Base-by-base conservation (phyloP, 345 rosid species). In the Ceriops zippeliana region DNA sequence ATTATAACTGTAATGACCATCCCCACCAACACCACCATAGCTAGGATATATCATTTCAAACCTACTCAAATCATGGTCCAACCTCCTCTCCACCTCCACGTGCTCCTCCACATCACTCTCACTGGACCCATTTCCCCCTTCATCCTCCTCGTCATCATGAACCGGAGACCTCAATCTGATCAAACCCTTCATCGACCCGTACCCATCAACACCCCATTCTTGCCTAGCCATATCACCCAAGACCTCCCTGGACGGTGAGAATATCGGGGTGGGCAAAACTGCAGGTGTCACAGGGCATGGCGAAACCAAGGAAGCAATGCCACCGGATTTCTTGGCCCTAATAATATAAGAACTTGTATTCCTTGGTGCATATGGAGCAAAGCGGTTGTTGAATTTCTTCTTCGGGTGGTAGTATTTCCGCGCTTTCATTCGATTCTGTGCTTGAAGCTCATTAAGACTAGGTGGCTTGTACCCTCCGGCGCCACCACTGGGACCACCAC, bases 171-270 rank as follows among this genome's bases (percentile, higher is more conserved):
- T 70, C 9, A 95, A 78, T 83, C 98, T 79, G 63, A 95, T 95
- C 79, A 95, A 57, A 11, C 99, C 99, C 70, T 95, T 95, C 99
- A 95, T 95, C 6, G 98, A 90, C 16, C 99, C 99, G 66, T 95
- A 95, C 20, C 99, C 99, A 79, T 95, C 97, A 68, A 95, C 99
- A 0, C 99, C 96, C 96, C 98, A 95, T 64, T 95, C 97, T 77
- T 95, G 98, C 80, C 90, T 95, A 0, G 96, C 99, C 96, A 85
- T 90, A 69, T 91, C 99, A 28, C 93, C 99, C 68, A 95, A 75
- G 0, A 91, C 90, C 85, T 95, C 99, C 77, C 96, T 84, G 0
- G 98, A 87, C 0, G 96, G 99, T 0, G 96, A 91, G 37, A 91
- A 90, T 54, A 87, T 86, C 0, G 98, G 99, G 0, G 99, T 95